These are phyloP conservation scores for Pythium guiyangense DNA, from an alignment of 352 stramenopile genomes.

Conservation along the genomic window DNA sequence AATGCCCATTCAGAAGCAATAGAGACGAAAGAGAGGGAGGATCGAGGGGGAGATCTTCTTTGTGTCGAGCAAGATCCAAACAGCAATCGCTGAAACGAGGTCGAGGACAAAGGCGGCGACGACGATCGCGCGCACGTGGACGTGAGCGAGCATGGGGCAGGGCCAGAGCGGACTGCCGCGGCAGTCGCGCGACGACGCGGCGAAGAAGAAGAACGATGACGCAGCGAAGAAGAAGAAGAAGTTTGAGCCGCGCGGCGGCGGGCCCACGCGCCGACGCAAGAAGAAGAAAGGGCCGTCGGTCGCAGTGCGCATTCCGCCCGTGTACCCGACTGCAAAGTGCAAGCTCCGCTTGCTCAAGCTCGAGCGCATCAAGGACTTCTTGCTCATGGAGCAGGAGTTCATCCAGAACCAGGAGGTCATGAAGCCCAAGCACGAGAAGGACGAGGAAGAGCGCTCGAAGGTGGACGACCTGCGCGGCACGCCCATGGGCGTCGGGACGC, in stretches of 20 bases:
- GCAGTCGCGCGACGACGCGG: constrained; percentile 70
- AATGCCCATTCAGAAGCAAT: too few relatives aligned
- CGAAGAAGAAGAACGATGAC: constrained; percentile 89
- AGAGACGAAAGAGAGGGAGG: too few relatives aligned
- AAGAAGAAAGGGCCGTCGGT: constrained; percentile 92
- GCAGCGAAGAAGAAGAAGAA: constrained; percentile 94
- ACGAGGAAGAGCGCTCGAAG: constrained; percentile 98
- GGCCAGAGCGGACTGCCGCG: constrained; percentile 82
- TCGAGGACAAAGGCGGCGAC: background rate
- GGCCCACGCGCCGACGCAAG: constrained; percentile 84
- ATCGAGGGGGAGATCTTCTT: background rate
- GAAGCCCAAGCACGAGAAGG: constrained; percentile 99
- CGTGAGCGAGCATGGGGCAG: constrained; percentile 58
- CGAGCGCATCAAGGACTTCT: constrained; percentile 99
- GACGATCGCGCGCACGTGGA: too few relatives aligned
- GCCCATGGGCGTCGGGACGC: constrained; percentile 96
- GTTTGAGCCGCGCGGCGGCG: constrained; percentile 85
- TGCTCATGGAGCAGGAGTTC: constrained; percentile 99
- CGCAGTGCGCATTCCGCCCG: constrained; percentile 86
- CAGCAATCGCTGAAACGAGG: background rate
- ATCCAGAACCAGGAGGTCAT: constrained; percentile 99
- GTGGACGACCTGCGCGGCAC: constrained; percentile 98
- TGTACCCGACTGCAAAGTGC: constrained; percentile 98
- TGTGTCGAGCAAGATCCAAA: background rate
- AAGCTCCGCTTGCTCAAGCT: constrained; percentile 99